Percentiles rank a stretch among this genome's conserved stretches.
phyloP scores from a whole-genome alignment of 176 grass and related monocot genomes.

The Zizania latifolia region DNA sequence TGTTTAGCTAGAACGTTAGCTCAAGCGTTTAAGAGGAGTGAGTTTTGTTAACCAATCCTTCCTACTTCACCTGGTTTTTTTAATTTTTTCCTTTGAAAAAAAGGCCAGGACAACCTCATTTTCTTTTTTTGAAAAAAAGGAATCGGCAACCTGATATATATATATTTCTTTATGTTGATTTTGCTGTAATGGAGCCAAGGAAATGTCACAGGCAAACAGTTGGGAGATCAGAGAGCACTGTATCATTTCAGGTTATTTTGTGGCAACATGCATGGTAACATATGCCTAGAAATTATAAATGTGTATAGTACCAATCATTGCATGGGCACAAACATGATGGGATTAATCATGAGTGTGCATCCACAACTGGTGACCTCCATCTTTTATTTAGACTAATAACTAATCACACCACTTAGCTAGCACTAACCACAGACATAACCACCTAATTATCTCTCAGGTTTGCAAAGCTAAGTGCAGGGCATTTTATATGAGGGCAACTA shows the following conservation, averaged over 20 bases:
- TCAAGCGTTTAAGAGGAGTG: no score
- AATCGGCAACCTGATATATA: no score
- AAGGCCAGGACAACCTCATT: no score
- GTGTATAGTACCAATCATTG: background rate
- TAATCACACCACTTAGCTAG: constrained; percentile 1
- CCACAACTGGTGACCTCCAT: background rate
- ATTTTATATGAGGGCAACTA: background rate
- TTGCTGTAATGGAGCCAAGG: background rate
- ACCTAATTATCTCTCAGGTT: background rate
- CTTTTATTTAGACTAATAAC: background rate
- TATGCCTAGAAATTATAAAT: background rate
- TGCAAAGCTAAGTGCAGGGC: background rate
- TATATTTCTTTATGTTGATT: background rate
- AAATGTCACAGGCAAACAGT: background rate
- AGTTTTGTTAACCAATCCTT: no score
- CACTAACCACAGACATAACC: background rate
- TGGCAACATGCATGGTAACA: background rate
- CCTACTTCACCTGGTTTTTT: no score
- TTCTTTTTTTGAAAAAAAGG: no score
- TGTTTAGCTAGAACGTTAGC: no score
- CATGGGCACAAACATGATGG: background rate
- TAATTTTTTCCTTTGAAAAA: no score
- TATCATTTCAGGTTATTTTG: background rate
- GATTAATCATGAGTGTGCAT: background rate
- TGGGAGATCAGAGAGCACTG: background rate